phyloP scores from a whole-genome alignment of 108 stramenopile species.

The Skeletonema marinoi region DNA sequence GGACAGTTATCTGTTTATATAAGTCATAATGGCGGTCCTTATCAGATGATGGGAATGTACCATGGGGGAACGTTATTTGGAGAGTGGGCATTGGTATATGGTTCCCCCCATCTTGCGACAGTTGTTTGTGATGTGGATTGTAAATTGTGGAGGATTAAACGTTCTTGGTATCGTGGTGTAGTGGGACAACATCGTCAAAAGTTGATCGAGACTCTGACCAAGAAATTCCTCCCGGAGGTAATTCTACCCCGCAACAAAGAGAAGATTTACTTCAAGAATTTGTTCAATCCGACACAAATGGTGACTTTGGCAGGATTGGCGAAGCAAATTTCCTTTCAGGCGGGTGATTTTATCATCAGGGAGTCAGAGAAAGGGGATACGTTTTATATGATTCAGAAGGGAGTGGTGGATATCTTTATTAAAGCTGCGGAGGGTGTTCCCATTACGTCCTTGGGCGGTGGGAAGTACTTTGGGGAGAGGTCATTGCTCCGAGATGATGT shows the following conservation, averaged over 20 bases:
- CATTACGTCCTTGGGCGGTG: conserved; percentile 24
- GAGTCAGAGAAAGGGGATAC: conserved; percentile 75
- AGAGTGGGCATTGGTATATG: conserved; percentile 83
- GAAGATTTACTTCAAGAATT: conserved; percentile 24
- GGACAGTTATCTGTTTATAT: conserved; percentile 66
- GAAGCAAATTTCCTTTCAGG: conserved; percentile 39
- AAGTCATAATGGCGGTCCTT: conserved; percentile 36
- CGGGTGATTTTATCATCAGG: conserved; percentile 59
- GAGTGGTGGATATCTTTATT: conserved; percentile 34
- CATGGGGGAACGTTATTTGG: conserved; percentile 59
- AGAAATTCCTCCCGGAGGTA: conserved; percentile 44
- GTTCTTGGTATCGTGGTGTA: conserved; percentile 49
- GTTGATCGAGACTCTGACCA: conserved; percentile 26
- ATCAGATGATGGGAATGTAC: conserved; percentile 28
- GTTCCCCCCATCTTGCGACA: conserved; percentile 72
- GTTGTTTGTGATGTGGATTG: conserved; percentile 52
- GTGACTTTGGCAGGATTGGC: conserved; percentile 47
- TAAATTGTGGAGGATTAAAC: conserved; percentile 60
- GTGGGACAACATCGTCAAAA: conserved; percentile 47
- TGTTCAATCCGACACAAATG: conserved; percentile 35
- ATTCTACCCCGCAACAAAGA: conserved; percentile 4
- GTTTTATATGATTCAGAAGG: conserved; percentile 62
- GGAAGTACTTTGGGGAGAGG: conserved; percentile 51
- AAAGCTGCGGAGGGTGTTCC: conserved; percentile 24
- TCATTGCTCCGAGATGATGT: conserved; percentile 43